A percentile compares a stretch with the other conserved stretches of the same genome.
phyloP scores from a whole-genome alignment of 441 rosid species.

The Kokia cookei region DNA sequence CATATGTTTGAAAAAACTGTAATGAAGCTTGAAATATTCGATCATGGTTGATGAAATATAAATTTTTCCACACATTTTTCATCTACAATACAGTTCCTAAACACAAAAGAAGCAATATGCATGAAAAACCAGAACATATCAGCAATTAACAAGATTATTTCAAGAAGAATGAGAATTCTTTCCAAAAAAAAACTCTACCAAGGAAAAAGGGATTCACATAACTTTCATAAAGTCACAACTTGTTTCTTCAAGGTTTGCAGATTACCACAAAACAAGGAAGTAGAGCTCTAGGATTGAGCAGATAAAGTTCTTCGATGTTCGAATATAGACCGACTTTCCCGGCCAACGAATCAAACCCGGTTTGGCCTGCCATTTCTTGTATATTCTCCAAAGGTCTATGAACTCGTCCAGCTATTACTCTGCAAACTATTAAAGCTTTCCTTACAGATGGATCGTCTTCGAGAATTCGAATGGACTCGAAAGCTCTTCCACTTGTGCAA shows the following conservation, averaged over 20 bases:
- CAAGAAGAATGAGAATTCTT: conserved; percentile 22
- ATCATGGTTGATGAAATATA: background rate
- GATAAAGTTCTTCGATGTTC: conserved; percentile 88
- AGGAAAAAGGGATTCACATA: conserved; percentile 16
- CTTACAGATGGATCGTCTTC: conserved; percentile 45
- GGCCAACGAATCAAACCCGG: conserved; percentile 91
- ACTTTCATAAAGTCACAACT: background rate
- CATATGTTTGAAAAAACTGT: background rate
- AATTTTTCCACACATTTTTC: background rate
- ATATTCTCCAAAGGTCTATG: conserved; percentile 85
- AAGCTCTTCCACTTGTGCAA: conserved; percentile 90
- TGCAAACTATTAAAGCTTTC: conserved; percentile 86
- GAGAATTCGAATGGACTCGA: conserved; percentile 42
- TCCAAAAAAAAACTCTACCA: conserved; percentile 12
- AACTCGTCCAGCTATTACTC: conserved; percentile 96
- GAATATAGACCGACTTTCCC: conserved; percentile 92
- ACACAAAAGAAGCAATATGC: conserved; percentile 11
- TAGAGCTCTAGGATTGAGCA: conserved; percentile 84
- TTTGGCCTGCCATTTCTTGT: conserved; percentile 68
- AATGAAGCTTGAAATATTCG: background rate
- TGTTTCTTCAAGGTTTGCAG: conserved; percentile 57
- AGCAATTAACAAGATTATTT: conserved; percentile 5
- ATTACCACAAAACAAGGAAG: conserved; percentile 97
- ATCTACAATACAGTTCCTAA: conserved; percentile 7
- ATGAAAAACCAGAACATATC: conserved; percentile 16